Base-by-base conservation (phyloP, 2,329 filamentous ascomycete species). In the Talaromyces sp. region DNA sequence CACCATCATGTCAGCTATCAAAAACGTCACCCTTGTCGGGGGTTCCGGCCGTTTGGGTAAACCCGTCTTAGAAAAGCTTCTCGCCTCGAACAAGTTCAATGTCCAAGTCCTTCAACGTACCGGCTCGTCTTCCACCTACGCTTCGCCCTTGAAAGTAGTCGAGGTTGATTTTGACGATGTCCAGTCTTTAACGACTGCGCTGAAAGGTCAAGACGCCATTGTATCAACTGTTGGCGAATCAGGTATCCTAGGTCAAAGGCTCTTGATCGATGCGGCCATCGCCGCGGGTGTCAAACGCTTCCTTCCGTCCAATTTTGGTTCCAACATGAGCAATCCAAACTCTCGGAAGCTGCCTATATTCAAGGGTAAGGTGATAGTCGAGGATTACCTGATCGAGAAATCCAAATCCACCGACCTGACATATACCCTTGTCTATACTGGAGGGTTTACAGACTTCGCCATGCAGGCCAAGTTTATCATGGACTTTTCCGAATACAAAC, bases 211-310 rank as follows among this genome's bases (percentile, higher is more conserved):
- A 46, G 64, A 70, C 39, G 68, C 64, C 11, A 64, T 71, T 2
- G 67, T 71, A 25, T 70, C 69, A 1, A 58, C 64, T 33, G 59
- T 70, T 40, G 44, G 63, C 5, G 58, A 35, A 5, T 54, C 66
- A 2, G 66, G 63, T 6, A 25, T 79, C 16, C 71, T 70, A 1
- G 71, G 81, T 1, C 84, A 86, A 68, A 76, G 76, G 54, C 75
- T 75, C 14, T 75, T 88, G 50, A 79, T 88, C 52, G 82, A 88
- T 31, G 87, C 86, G 0, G 82, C 85, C 35, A 75, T 85, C 35
- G 79, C 80, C 6, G 84, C 85, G 1, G 84, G 85, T 0, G 86
- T 89, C 7, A 82, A 82, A 66, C 81, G 85, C 5, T 65, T 63
- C 35, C 31, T 63, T 25, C 58, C 61, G 11, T 63, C 64, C 37